phyloP scores from a whole-genome alignment of 129 eudicot species.

The Solidago caesia region DNA sequence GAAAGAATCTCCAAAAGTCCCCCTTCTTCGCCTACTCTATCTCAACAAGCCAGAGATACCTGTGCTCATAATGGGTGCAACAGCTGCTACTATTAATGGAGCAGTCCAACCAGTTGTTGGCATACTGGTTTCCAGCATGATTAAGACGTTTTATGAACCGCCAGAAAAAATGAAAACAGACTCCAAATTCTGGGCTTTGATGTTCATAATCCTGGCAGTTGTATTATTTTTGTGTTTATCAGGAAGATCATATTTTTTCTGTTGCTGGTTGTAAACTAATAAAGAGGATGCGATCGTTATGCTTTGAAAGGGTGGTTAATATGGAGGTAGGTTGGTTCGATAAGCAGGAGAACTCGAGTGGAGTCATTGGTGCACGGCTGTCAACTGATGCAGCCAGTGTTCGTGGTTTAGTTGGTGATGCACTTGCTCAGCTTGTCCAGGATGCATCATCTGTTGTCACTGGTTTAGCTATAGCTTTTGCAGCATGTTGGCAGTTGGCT shows the following conservation, averaged over 20 bases:
- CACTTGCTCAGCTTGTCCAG: slow-evolving; percentile 74
- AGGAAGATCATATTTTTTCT: background rate
- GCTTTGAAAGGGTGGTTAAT: slow-evolving; percentile 61
- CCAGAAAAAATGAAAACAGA: background rate
- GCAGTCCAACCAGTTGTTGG: background rate
- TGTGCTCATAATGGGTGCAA: background rate
- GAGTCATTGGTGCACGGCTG: slow-evolving; percentile 78
- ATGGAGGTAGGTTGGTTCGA: slow-evolving; percentile 94
- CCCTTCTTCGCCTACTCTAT: background rate
- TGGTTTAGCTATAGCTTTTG: slow-evolving; percentile 66
- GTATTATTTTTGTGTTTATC: background rate
- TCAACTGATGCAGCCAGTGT: slow-evolving; percentile 76
- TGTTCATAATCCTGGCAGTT: background rate
- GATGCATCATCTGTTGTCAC: slow-evolving; percentile 47
- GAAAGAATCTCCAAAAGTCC: background rate
- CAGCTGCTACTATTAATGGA: background rate
- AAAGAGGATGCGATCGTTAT: slow-evolving; percentile 57
- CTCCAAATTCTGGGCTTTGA: background rate
- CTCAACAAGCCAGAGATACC: background rate
- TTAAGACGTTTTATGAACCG: background rate
- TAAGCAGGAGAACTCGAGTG: slow-evolving; percentile 68
- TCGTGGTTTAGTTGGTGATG: slow-evolving; percentile 78
- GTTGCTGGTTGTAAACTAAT: slow-evolving; percentile 65
- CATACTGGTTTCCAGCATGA: background rate
- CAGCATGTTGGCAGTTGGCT: slow-evolving; percentile 79